phyloP scores from a whole-genome alignment of 305 asterid species.

The Vinca major region DNA sequence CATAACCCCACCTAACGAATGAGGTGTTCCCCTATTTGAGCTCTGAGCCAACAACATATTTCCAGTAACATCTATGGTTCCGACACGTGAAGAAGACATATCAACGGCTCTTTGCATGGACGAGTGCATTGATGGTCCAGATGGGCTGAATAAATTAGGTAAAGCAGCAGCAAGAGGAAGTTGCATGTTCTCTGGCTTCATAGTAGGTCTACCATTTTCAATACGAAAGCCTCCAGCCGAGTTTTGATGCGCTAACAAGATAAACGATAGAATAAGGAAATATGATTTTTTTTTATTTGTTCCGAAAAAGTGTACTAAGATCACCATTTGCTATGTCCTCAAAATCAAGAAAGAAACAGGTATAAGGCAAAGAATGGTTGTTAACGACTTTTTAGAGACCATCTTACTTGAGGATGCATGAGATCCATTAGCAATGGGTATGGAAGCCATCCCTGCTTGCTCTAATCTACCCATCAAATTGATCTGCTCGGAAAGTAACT shows the following conservation, averaged over 20 bases:
- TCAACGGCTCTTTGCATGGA: conserved; percentile 36
- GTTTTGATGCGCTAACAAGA: conserved; percentile 51
- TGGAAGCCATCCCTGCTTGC: conserved; percentile 40
- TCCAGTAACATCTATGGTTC: conserved; percentile 39
- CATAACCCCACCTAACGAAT: conserved; percentile 40
- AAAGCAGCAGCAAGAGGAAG: conserved; percentile 22
- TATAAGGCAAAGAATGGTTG: neutral
- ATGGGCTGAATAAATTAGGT: conserved; percentile 31
- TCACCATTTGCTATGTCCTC: neutral
- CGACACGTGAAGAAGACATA: conserved; percentile 34
- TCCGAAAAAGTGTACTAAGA: neutral
- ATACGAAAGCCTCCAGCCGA: conserved; percentile 32
- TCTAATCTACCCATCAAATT: conserved; percentile 46
- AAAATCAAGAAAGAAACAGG: neutral
- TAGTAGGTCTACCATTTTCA: conserved; percentile 35
- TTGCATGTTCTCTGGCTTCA: conserved; percentile 42
- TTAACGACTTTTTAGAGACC: neutral
- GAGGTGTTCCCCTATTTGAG: conserved; percentile 38
- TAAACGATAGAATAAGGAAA: conserved; percentile 11
- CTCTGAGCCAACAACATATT: conserved; percentile 46
- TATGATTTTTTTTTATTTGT: neutral
- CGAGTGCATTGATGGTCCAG: conserved; percentile 39
- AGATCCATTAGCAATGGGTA: conserved; percentile 54
- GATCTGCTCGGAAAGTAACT: conserved; percentile 58
- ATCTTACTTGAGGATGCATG: conserved; percentile 60